Evolutionary conservation across 768 basidiomycete genomes (phyloP), one percentile per base, ranked within the genome.

Genomic region (Porpolomopsis calyptriformis): DNA sequence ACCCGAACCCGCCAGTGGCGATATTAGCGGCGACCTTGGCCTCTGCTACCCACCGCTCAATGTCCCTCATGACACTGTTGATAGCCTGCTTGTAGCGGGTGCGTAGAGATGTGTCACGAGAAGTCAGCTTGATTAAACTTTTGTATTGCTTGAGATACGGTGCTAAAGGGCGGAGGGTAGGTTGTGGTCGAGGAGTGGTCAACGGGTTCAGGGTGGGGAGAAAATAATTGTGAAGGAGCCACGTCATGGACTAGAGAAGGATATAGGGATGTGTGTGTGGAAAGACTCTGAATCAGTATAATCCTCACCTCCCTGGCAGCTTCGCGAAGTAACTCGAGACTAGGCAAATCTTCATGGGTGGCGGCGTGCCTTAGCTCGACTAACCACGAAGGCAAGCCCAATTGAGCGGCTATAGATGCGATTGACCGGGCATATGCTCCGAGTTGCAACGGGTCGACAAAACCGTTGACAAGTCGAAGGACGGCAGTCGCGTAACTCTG

Each of bases 271-370:
- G 49, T 41, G 12, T 29, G 50, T 25, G 46, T 19, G 18, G 19
- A 40, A 22, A 37, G 18, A 43, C 40, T 31, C 29, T n/a, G 23
- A 47, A 36, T 18, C 24, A 40, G 47, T 44, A 41, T 29, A 39
- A 11, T 18, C 31, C 52, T 43, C 49, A 71, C 90, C 74, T 93
- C 83, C 46, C 72, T 69, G 25, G 82, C 77, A 0, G 81, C 91
- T 48, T 87, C 79, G 45, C 84, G 74, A 14, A 96, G 70, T 4
- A 92, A 62, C 44, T 82, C 78, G 8, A 97, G 68, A 52, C 82
- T 82, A 0, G 94, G 96, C 10, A 98, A 66, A 49, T 94, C 89
- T 57, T 98, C 94, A 56, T 98, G 96, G 1, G 96, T 99, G 10
- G 89, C 88, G 22, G 90, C 88, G 66, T 98, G 96, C 33, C 96